Conservation (phyloP, 2,329 filamentous ascomycete species). For the Pseudopyricularia cyperi region DNA sequence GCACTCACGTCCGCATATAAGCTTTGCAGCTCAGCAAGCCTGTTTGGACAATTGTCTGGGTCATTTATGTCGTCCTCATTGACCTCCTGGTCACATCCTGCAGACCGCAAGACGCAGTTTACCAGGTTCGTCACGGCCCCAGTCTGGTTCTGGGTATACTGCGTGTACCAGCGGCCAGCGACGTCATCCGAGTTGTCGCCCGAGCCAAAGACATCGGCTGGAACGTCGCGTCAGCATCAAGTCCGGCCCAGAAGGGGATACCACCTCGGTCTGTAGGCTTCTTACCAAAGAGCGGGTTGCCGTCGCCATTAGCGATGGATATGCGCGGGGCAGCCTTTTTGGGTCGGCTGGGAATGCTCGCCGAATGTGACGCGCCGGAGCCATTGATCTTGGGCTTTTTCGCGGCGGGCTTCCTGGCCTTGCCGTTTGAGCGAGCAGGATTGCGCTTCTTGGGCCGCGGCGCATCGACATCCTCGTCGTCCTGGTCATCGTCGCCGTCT, state of each 20-base stretch:
- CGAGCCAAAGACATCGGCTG: slow-evolving; percentile 52
- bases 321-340: slow-evolving; percentile 40
- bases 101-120: slow-evolving; percentile 55
- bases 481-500: slow-evolving; percentile 18
- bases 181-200: slow-evolving; percentile 42
- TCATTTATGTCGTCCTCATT: slow-evolving; percentile 77
- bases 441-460: slow-evolving; percentile 19
- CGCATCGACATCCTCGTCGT: slow-evolving; percentile 21
- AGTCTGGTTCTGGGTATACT: slow-evolving; percentile 40
- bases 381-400: slow-evolving; percentile 56
- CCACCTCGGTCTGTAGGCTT: too few species aligned
- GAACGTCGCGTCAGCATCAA: slow-evolving; percentile 8
- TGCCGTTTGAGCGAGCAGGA: slow-evolving; percentile 23
- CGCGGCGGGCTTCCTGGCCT: slow-evolving; percentile 40
- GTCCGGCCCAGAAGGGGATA: too few species aligned
- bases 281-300: slow-evolving; percentile 43
- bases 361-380: slow-evolving; percentile 24
- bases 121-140: slow-evolving; percentile 48
- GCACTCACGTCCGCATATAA: slow-evolving; percentile 63
- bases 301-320: slow-evolving; percentile 34
- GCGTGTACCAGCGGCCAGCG: slow-evolving; percentile 45
- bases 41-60: slow-evolving; percentile 70
- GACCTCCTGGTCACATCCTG: slow-evolving; percentile 71
- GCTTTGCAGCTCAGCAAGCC: slow-evolving; percentile 73
- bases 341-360: slow-evolving; percentile 35